A percentile compares a stretch with the other conserved stretches of the same genome.
These are phyloP conservation scores for Fusarium gaditjirri DNA, from an alignment of 2,329 filamentous ascomycete genomes.

Conservation along the genomic window DNA sequence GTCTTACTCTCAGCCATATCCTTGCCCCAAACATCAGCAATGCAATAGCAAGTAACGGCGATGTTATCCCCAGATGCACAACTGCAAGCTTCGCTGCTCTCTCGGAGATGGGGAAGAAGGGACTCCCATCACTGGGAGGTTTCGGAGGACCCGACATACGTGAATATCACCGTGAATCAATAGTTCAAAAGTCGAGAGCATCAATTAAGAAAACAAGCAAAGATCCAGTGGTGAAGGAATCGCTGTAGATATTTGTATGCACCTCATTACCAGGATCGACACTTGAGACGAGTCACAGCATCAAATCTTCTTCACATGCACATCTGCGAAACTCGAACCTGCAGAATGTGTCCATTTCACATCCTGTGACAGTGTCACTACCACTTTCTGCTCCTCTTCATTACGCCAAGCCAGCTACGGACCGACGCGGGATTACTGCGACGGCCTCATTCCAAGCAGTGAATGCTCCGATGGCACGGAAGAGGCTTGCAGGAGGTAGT, in stretches of 20 bases:
- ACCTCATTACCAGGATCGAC: background rate
- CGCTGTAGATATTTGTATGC: conserved; percentile 18
- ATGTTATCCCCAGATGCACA: background rate
- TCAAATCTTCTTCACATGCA: background rate
- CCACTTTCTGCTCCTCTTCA: background rate
- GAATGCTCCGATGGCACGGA: background rate
- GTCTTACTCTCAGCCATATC: background rate
- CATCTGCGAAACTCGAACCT: background rate
- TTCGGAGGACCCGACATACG: background rate
- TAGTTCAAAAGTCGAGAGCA: background rate
- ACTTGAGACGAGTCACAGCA: conserved; percentile 4
- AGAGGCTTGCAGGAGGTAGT: background rate
- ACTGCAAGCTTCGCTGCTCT: background rate
- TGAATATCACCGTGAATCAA: no score
- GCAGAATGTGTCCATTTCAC: background rate
- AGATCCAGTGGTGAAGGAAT: background rate
- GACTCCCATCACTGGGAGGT: conserved; percentile 13
- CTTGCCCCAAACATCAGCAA: conserved; percentile 2
- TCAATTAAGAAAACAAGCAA: background rate
- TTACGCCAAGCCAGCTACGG: background rate
- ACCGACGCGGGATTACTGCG: background rate
- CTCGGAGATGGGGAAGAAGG: conserved; percentile 3
- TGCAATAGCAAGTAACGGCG: background rate
- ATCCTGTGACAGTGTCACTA: background rate
- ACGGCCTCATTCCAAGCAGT: background rate